Percentiles rank a stretch among this genome's conserved stretches.
Evolutionary conservation across 208 protist genomes (phyloP).

Genomic region (Crithidia fasciculata): DNA sequence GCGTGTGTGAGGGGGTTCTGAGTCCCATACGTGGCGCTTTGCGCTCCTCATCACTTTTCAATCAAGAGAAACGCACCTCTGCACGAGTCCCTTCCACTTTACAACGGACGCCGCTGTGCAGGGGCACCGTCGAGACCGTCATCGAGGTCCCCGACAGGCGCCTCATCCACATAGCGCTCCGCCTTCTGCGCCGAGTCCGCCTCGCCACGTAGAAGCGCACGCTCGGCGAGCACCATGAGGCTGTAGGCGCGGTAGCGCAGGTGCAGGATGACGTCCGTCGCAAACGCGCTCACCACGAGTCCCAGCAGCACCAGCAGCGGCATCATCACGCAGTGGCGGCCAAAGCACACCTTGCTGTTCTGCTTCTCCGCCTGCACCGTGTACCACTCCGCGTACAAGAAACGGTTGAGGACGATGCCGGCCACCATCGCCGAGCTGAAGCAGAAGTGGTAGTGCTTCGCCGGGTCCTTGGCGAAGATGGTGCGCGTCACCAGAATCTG

Average conservation of each 20-base stretch:
- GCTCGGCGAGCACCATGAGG: constrained; percentile 41
- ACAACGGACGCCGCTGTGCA: too few relatives aligned
- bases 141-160: too few relatives aligned
- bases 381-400: constrained; percentile 79
- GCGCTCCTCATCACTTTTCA: too few relatives aligned
- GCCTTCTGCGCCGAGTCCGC: neutral
- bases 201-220: constrained; percentile 38
- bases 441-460: constrained; percentile 79
- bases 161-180: too few relatives aligned
- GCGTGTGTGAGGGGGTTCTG: too few relatives aligned
- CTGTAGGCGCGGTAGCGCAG: constrained; percentile 42
- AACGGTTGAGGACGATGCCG: constrained; percentile 54
- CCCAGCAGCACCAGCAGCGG: constrained; percentile 53
- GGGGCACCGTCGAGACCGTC: too few relatives aligned
- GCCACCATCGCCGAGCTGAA: constrained; percentile 40
- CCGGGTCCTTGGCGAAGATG: constrained; percentile 67
- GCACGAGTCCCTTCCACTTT: too few relatives aligned
- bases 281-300: constrained; percentile 35
- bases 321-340: constrained; percentile 43
- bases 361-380: constrained; percentile 52
- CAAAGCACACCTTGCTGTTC: constrained; percentile 25
- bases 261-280: constrained; percentile 43
- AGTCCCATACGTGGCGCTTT: too few relatives aligned
- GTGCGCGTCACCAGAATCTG: constrained; percentile 61
- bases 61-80: too few relatives aligned